A percentile compares a stretch with the other conserved stretches of the same genome.
These are phyloP conservation scores for Tuber calosporum DNA, from an alignment of 495 filamentous ascomycete species.

Conservation along the genomic window DNA sequence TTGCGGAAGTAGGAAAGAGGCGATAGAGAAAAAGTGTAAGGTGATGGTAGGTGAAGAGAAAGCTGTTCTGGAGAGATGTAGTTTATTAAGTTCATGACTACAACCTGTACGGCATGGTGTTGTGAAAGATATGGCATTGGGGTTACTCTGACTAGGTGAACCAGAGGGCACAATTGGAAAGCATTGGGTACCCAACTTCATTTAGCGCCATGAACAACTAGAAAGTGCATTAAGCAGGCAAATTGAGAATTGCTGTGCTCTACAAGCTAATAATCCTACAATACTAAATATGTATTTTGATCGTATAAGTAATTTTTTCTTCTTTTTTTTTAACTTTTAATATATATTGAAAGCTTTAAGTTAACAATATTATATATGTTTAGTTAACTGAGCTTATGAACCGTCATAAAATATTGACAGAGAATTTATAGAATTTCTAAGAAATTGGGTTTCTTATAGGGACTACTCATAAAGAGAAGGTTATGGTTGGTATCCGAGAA, in stretches of 20 bases:
- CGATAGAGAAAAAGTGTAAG: neutral
- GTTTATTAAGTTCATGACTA: slow-evolving; percentile 4
- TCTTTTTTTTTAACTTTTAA: no score
- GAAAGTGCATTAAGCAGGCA: neutral
- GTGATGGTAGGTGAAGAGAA: neutral
- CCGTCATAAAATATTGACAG: no score
- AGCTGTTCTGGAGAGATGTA: neutral
- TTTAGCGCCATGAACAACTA: neutral
- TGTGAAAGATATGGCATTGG: neutral
- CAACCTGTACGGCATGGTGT: slow-evolving; percentile 1
- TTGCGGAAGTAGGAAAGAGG: neutral
- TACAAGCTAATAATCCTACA: slow-evolving; percentile 11
- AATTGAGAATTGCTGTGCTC: slow-evolving; percentile 1
- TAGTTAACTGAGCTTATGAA: no score
- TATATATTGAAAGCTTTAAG: no score
- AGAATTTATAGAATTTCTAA: no score
- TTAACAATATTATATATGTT: no score
- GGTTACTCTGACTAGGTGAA: neutral
- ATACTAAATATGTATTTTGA: slow-evolving; percentile 12
- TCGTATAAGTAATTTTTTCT: neutral
- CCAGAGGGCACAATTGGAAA: neutral
- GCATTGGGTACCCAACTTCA: neutral
- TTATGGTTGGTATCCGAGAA: no score
- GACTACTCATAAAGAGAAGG: no score
- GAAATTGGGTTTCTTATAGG: no score